Conservation (phyloP, 805 yeast genomes). For the Hanseniaspora nectarophila region DNA sequence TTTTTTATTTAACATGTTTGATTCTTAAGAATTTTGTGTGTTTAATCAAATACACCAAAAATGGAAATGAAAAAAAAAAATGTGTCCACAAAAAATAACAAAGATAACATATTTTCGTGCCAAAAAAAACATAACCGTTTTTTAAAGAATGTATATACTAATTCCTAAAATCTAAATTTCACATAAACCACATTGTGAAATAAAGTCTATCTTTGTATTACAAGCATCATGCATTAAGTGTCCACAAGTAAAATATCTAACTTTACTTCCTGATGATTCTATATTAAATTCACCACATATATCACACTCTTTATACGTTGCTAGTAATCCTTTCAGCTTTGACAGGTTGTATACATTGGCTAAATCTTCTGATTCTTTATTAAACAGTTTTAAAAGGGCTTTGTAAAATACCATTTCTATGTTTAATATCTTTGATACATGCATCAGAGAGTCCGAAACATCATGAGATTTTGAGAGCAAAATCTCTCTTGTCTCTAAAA, state of each 20-base stretch:
- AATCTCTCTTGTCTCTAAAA: conserved; percentile 39
- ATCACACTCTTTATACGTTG: conserved; percentile 47
- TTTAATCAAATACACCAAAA: not conserved
- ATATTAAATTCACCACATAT: conserved; percentile 40
- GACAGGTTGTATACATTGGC: conserved; percentile 34
- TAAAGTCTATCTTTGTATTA: not conserved
- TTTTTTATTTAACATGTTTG: too few relatives aligned
- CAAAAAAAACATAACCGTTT: too few relatives aligned
- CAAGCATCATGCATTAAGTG: conserved; percentile 1
- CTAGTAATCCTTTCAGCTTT: conserved; percentile 53
- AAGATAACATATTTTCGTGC: too few relatives aligned
- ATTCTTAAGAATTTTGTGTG: not conserved
- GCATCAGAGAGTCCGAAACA: conserved; percentile 46
- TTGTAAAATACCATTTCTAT: conserved; percentile 49
- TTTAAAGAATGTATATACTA: too few relatives aligned
- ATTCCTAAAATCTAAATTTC: not conserved
- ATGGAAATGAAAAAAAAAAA: not conserved
- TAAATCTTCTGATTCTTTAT: conserved; percentile 42
- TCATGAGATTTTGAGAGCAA: conserved; percentile 46
- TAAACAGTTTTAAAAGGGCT: conserved; percentile 42
- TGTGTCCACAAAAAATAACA: not conserved
- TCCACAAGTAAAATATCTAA: conserved; percentile 8
- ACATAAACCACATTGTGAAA: not conserved
- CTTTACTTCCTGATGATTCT: conserved; percentile 31
- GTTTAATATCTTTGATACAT: conserved; percentile 51